A percentile compares a stretch with the other conserved stretches of the same genome.
phyloP scores from a whole-genome alignment of 1,284 basidiomycete genomes.

The Microbotryomycetes sp. region DNA sequence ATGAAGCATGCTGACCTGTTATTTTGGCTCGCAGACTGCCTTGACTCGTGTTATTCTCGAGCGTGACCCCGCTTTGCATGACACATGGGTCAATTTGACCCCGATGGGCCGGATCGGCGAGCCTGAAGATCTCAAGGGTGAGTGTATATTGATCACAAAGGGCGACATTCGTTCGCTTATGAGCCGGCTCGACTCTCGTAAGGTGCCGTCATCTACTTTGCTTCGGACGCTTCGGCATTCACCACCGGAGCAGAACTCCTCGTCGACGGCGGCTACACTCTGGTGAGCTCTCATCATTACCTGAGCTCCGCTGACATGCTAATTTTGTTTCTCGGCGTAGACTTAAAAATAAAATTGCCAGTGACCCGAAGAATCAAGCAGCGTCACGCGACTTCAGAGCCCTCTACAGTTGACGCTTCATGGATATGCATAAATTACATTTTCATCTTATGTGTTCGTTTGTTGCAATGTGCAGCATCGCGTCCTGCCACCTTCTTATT shows the following conservation, averaged over 20 bases:
- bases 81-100: slow-evolving; percentile 81
- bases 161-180: not conserved
- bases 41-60: slow-evolving; percentile 32
- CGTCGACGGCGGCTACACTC: slow-evolving; percentile 71
- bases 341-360: too few relatives aligned
- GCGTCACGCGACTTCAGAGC: too few relatives aligned
- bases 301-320: not conserved
- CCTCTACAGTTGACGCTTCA: too few relatives aligned
- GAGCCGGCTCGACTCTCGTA: slow-evolving; percentile 4
- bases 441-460: too few relatives aligned
- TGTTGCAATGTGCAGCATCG: too few relatives aligned
- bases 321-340: too few relatives aligned
- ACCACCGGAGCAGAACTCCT: slow-evolving; percentile 77
- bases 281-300: not conserved
- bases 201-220: slow-evolving; percentile 76
- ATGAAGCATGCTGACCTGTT: not conserved
- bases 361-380: too few relatives aligned
- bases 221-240: slow-evolving; percentile 75
- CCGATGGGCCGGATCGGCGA: slow-evolving; percentile 58
- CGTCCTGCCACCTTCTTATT: too few relatives aligned
- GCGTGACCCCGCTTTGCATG: slow-evolving; percentile 44
- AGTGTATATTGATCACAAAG: slow-evolving; percentile 39
- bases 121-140: slow-evolving; percentile 49
- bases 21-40: slow-evolving; percentile 1
- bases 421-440: too few relatives aligned